Evolutionary conservation across 345 rosid genomes (phyloP), one percentile per base, ranked within the genome.

Genomic region (Nephelium lappaceum): DNA sequence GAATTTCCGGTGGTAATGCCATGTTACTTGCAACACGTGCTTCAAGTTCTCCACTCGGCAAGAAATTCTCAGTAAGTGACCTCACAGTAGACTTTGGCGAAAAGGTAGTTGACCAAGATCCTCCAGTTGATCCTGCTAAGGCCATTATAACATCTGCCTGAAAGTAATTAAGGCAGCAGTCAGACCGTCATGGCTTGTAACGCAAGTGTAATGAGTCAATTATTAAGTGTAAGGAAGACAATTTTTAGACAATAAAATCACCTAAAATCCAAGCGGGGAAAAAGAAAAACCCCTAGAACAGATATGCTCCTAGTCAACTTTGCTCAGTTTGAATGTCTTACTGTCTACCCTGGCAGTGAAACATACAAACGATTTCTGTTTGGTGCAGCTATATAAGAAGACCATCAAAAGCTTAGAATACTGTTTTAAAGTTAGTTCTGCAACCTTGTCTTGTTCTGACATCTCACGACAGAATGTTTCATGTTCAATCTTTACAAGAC

Each of bases 101-200:
- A 91, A 84, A 88, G 11, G 84, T 85, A 4, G 99, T 96, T 27
- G 99, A 90, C 99, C 99, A 96, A 15, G 99, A 94, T 75, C 92
- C 95, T 69, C 98, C 98, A 63, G 89, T 96, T 75, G 98, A 96
- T 79, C 99, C 95, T 41, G 99, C 99, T 69, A 96, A 81, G 27
- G 97, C 92, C 99, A 96, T 92, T 83, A 96, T 96, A 77, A 91
- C 88, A 78, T 96, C 98, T 24, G 97, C 98, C 99, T 96, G 93
- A 83, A 82, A 81, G 71, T 65, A 61, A 73, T 71, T 74, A 19
- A 80, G n/a, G 67, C 64, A 69, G 78, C 77, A 78, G 71, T 72
- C 38, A 73, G 27, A 31, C 61, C 60, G 73, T 77, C 75, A 80
- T 21, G 57, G 57, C 53, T 60, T 38, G 55, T 38, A 66, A 67